Evolutionary conservation across 2,329 filamentous ascomycete species (phyloP).

Genomic region (Diaporthe amygdali): DNA sequence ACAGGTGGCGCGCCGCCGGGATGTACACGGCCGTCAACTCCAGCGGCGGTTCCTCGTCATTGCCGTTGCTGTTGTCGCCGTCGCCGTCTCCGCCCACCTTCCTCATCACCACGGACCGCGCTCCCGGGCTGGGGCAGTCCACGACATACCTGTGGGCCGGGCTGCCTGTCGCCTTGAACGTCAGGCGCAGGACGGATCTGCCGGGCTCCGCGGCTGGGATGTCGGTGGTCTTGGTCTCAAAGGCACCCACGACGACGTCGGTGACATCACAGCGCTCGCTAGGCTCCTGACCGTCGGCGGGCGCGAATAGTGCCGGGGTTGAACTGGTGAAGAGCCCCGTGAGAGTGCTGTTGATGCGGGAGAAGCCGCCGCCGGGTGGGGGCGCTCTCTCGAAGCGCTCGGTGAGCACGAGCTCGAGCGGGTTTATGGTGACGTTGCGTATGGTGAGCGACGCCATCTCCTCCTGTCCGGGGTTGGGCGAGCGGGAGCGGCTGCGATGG

Average conservation of each 20-base stretch:
- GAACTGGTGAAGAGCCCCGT: slow-evolving; percentile 48
- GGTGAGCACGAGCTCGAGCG: slow-evolving; percentile 21
- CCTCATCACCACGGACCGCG: slow-evolving; percentile 48
- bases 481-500: slow-evolving; percentile 4
- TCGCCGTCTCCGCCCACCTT: slow-evolving; percentile 19
- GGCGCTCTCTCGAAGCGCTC: slow-evolving; percentile 20
- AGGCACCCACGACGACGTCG: slow-evolving; percentile 67
- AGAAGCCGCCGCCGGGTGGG: neutral
- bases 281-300: slow-evolving; percentile 35
- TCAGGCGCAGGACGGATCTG: slow-evolving; percentile 74
- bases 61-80: neutral
- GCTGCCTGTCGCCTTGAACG: slow-evolving; percentile 65
- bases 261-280: slow-evolving; percentile 61
- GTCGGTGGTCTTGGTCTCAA: slow-evolving; percentile 67
- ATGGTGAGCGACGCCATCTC: slow-evolving; percentile 25
- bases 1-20: slow-evolving; percentile 56
- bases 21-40: slow-evolving; percentile 73
- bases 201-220: slow-evolving; percentile 62
- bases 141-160: slow-evolving; percentile 70
- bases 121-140: slow-evolving; percentile 69
- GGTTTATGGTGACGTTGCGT: slow-evolving; percentile 23
- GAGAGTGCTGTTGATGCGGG: slow-evolving; percentile 37
- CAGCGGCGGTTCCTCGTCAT: slow-evolving; percentile 34
- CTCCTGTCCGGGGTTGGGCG: neutral
- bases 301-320: slow-evolving; percentile 32